These are phyloP conservation scores for Aurantiochytrium sp. DNA, from an alignment of 108 stramenopile species.

Conservation along the genomic window DNA sequence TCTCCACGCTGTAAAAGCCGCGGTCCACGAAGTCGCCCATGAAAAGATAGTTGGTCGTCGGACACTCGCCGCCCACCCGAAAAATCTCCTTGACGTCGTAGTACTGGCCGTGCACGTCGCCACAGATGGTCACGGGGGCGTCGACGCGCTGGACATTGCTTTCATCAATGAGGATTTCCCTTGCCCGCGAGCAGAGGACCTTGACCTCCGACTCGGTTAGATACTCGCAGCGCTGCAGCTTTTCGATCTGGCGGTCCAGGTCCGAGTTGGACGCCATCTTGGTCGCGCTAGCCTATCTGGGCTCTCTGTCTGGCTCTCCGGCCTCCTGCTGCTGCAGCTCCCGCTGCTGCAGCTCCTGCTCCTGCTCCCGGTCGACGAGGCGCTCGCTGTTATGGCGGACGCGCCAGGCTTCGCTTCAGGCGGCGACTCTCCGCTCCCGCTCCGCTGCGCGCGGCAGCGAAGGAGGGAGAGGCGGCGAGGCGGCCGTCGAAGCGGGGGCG, in stretches of 20 bases:
- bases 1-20: conserved; percentile 96
- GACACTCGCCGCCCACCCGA: conserved; percentile 96
- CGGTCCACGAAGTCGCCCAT: conserved; percentile 99
- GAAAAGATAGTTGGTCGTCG: conserved; percentile 94
- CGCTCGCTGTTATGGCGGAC: too few species aligned
- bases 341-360: too few species aligned
- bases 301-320: neutral
- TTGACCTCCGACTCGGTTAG: conserved; percentile 97
- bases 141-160: conserved; percentile 94
- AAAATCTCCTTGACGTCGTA: conserved; percentile 95
- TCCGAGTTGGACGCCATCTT: conserved; percentile 24
- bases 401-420: too few species aligned
- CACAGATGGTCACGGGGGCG: conserved; percentile 98
- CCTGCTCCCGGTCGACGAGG: too few species aligned
- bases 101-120: conserved; percentile 99
- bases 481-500: too few species aligned
- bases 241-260: conserved; percentile 85
- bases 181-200: conserved; percentile 81
- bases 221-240: conserved; percentile 88
- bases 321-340: neutral
- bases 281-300: neutral
- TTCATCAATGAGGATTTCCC: conserved; percentile 97
- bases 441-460: too few species aligned
- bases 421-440: too few species aligned
- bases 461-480: too few species aligned